A percentile compares a stretch with the other conserved stretches of the same genome.
Conservation (phyloP, 768 basidiomycete genomes). For the Boletus rubroflammeus region DNA sequence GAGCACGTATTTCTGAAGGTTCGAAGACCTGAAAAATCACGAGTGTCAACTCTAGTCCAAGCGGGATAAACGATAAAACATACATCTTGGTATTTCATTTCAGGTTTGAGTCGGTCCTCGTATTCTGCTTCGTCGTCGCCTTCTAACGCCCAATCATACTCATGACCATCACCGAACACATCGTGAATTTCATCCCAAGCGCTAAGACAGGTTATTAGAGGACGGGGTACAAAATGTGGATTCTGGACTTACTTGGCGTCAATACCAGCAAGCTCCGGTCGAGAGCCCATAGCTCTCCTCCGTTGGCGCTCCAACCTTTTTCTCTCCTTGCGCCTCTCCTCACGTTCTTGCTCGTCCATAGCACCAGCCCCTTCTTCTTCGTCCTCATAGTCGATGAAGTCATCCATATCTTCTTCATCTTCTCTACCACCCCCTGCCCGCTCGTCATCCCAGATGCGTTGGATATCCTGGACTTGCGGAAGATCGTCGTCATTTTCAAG, state of each 20-base stretch:
- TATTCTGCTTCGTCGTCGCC: constrained; percentile 64
- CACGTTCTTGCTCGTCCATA: constrained; percentile 73
- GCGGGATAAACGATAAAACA: constrained; percentile 13
- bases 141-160: constrained; percentile 91
- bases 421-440: constrained; percentile 41
- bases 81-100: constrained; percentile 86
- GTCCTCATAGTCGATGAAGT: constrained; percentile 76
- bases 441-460: constrained; percentile 80
- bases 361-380: constrained; percentile 79
- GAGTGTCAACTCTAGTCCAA: constrained; percentile 3
- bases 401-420: constrained; percentile 65
- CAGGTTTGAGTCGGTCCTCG: constrained; percentile 53
- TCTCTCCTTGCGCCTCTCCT: constrained; percentile 67
- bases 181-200: constrained; percentile 95
- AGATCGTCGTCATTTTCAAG: constrained; percentile 52
- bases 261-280: constrained; percentile 73
- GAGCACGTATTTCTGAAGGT: constrained; percentile 89
- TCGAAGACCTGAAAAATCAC: constrained; percentile 77
- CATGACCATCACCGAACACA: constrained; percentile 94
- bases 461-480: constrained; percentile 55
- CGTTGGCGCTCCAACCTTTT: constrained; percentile 60
- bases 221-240: background rate
- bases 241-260: constrained; percentile 67
- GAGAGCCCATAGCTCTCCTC: constrained; percentile 59
- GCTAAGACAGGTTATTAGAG: constrained; percentile 39